Percentiles rank a stretch among this genome's conserved stretches.
phyloP scores from a whole-genome alignment of 139 green algal genomes.

The Ettlia oleoabundans region DNA sequence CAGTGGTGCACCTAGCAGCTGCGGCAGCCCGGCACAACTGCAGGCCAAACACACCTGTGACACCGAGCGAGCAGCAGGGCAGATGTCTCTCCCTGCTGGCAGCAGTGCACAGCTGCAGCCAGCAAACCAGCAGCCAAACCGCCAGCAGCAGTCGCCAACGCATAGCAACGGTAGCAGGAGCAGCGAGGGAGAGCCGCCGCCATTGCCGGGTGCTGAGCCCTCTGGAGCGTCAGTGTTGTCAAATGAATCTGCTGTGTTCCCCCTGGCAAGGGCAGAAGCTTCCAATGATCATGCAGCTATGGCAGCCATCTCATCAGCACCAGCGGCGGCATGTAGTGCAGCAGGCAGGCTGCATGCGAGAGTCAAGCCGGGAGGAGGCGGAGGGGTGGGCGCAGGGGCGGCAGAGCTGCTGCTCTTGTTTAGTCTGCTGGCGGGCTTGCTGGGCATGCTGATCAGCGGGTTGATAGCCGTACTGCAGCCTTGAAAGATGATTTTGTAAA shows the following conservation, averaged over 20 bases:
- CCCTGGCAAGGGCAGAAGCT: conserved; percentile 15
- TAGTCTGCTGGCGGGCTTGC: neutral
- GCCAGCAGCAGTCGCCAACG: neutral
- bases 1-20: no score
- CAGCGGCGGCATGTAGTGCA: neutral
- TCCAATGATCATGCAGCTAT: neutral
- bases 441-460: neutral
- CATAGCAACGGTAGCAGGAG: neutral
- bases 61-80: no score
- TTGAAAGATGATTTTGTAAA: neutral
- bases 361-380: neutral
- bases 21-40: neutral
- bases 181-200: neutral
- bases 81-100: neutral
- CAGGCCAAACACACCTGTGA: no score
- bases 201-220: neutral
- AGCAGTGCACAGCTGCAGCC: neutral
- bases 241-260: neutral
- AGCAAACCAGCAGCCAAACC: neutral
- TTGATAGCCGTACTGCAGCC: neutral
- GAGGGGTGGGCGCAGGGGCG: neutral
- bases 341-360: neutral
- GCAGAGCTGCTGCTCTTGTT: neutral
- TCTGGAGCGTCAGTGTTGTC: conserved; percentile 4
- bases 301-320: neutral